These are phyloP conservation scores for Claviceps fusiformis DNA, from an alignment of 2,329 filamentous ascomycete genomes.

Conservation along the genomic window DNA sequence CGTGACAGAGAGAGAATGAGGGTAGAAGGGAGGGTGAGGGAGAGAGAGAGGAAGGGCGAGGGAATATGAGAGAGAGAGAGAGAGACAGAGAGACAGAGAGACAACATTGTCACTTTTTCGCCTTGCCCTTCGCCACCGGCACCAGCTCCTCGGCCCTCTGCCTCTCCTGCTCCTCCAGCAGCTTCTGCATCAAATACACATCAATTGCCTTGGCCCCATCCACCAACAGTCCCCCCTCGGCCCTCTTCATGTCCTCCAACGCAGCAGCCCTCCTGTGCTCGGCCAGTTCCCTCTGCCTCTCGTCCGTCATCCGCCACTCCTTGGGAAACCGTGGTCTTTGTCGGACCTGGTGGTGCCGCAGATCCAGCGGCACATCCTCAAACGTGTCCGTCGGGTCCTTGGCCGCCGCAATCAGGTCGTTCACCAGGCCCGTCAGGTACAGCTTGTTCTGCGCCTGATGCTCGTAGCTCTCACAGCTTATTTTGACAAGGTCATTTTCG, in stretches of 20 bases:
- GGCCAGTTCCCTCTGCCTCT: slow-evolving; percentile 54
- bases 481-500: slow-evolving; percentile 64
- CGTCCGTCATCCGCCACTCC: slow-evolving; percentile 66
- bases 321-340: slow-evolving; percentile 59
- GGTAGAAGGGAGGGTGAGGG: no score
- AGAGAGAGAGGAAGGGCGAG: no score
- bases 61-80: no score
- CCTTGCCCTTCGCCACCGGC: slow-evolving; percentile 10
- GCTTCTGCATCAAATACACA: slow-evolving; percentile 18
- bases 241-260: slow-evolving; percentile 39
- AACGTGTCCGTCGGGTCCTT: slow-evolving; percentile 71
- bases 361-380: slow-evolving; percentile 78
- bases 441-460: slow-evolving; percentile 93
- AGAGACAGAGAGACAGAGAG: no score
- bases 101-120: slow-evolving; percentile 1
- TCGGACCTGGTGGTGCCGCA: slow-evolving; percentile 68
- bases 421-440: slow-evolving; percentile 71
- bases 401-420: slow-evolving; percentile 59
- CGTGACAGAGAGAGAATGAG: no score
- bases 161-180: slow-evolving; percentile 21
- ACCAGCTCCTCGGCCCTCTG: slow-evolving; percentile 20
- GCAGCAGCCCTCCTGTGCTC: slow-evolving; percentile 38
- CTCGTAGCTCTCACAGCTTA: slow-evolving; percentile 80
- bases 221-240: slow-evolving; percentile 42
- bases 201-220: slow-evolving; percentile 40